phyloP scores from a whole-genome alignment of 2,329 filamentous ascomycete species.

The Penicillium sp. region DNA sequence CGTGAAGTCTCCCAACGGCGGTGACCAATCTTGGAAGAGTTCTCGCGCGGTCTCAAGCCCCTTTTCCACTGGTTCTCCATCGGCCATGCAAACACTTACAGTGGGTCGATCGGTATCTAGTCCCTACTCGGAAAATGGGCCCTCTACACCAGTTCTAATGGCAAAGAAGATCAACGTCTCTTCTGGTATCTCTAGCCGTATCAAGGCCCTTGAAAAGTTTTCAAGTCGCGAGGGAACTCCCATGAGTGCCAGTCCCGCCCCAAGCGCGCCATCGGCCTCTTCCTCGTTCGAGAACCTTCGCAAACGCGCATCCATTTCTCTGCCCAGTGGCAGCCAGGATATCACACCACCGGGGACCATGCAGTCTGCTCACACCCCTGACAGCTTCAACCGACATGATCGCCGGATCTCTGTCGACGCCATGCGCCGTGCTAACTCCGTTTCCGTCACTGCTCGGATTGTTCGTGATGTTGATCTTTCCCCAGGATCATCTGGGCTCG shows the following conservation, averaged over 20 bases:
- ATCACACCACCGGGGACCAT: conserved; percentile 26
- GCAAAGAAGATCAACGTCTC: conserved; percentile 80
- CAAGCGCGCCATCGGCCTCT: conserved; percentile 60
- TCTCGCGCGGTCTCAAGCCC: conserved; percentile 46
- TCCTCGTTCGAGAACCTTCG: conserved; percentile 57
- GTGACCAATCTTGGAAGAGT: conserved; percentile 39
- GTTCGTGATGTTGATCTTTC: conserved; percentile 62
- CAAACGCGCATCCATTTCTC: conserved; percentile 44
- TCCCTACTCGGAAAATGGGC: conserved; percentile 34
- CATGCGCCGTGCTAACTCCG: conserved; percentile 60
- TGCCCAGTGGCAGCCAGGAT: conserved; percentile 29
- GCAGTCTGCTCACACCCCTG: conserved; percentile 27
- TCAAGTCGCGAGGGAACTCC: conserved; percentile 50
- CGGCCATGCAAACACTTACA: conserved; percentile 34
- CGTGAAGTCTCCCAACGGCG: conserved; percentile 70
- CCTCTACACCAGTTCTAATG: conserved; percentile 50
- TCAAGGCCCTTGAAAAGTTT: conserved; percentile 87
- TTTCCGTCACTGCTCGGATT: conserved; percentile 87
- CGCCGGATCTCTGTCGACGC: conserved; percentile 25
- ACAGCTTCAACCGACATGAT: conserved; percentile 34
- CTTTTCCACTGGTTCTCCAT: conserved; percentile 28
- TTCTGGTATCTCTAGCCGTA: conserved; percentile 88
- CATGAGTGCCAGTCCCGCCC: conserved; percentile 27
- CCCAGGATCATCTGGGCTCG: conserved; percentile 31
- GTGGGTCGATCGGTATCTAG: conserved; percentile 43